Conservation (phyloP, 2,329 filamentous ascomycete genomes). For the Dothistroma pini region DNA sequence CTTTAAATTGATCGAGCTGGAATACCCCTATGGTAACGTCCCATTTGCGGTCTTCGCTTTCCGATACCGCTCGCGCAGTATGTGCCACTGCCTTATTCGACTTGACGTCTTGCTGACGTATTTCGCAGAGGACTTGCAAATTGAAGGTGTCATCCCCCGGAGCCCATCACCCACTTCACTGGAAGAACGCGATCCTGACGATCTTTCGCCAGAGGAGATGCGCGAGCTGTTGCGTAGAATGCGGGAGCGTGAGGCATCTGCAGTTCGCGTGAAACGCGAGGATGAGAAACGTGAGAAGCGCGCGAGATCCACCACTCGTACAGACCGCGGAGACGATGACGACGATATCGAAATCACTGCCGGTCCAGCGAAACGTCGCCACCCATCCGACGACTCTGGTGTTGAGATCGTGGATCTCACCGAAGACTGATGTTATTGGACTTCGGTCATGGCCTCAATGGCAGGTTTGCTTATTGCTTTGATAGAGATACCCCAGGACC, state of each 20-base stretch:
- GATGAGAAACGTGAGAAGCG: conserved; percentile 24
- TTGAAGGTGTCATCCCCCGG: conserved; percentile 28
- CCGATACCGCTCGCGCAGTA: conserved; percentile 30
- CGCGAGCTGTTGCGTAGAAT: conserved; percentile 22
- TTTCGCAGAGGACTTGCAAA: conserved; percentile 27
- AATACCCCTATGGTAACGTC: conserved; percentile 18
- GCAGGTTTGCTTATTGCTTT: background rate
- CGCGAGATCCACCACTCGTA: conserved; percentile 12
- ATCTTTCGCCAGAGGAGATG: conserved; percentile 24
- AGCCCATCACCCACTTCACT: conserved; percentile 27
- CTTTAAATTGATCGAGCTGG: background rate
- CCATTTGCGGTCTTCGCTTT: conserved; percentile 25
- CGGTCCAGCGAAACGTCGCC: conserved; percentile 8
- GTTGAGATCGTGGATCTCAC: conserved; percentile 27
- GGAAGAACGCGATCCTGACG: conserved; percentile 27
- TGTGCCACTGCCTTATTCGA: conserved; percentile 1
- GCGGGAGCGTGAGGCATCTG: conserved; percentile 9
- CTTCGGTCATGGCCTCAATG: background rate
- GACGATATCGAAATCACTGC: conserved; percentile 13
- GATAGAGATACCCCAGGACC: background rate
- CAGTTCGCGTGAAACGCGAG: conserved; percentile 17
- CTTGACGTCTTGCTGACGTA: background rate
- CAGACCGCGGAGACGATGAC: conserved; percentile 18
- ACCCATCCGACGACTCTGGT: conserved; percentile 18
- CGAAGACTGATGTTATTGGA: conserved; percentile 15